phyloP scores from a whole-genome alignment of 2,329 filamentous ascomycete genomes.

The Fusarium siculi region DNA sequence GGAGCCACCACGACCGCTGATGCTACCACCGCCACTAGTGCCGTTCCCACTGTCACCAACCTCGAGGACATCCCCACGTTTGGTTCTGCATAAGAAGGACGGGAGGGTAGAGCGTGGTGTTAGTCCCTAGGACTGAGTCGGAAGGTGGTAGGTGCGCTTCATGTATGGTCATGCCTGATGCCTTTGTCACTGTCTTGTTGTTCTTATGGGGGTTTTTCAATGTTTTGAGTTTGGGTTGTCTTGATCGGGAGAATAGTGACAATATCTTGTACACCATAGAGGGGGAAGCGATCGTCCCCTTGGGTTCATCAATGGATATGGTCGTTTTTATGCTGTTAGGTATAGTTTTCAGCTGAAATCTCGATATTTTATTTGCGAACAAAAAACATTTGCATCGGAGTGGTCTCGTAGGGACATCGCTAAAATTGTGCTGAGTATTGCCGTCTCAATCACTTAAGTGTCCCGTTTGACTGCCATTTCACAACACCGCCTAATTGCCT shows the following conservation, averaged over 20 bases:
- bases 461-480: background rate
- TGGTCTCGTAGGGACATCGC: background rate
- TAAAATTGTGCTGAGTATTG: background rate
- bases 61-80: background rate
- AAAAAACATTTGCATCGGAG: accelerated
- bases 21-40: background rate
- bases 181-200: background rate
- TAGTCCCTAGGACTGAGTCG: too few relatives aligned
- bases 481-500: background rate
- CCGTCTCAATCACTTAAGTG: background rate
- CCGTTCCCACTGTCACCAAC: background rate
- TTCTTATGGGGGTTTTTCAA: background rate
- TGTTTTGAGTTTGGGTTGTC: background rate
- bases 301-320: background rate
- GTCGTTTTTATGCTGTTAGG: background rate
- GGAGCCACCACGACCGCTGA: background rate
- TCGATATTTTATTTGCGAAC: background rate
- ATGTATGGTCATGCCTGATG: background rate
- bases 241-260: too few relatives aligned
- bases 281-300: background rate
- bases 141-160: background rate
- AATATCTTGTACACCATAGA: background rate
- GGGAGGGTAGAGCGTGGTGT: background rate
- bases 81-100: background rate
- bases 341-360: background rate